Conservation (phyloP, 805 yeast genomes). For the Wickerhamiella azyma region DNA sequence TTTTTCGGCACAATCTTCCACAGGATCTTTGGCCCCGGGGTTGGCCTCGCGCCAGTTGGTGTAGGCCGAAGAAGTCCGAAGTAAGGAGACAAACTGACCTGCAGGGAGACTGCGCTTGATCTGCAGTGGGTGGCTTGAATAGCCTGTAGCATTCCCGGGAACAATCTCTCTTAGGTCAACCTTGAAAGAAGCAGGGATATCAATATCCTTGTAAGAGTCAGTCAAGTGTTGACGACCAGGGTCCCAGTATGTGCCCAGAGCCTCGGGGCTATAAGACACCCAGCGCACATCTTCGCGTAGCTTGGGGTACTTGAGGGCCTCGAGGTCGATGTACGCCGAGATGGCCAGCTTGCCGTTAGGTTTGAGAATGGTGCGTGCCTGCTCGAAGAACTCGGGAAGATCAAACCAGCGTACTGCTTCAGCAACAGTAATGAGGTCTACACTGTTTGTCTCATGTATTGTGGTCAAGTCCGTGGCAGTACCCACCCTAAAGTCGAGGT, state of each 20-base stretch:
- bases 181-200: slow-evolving; percentile 35
- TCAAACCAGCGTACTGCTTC: slow-evolving; percentile 81
- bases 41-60: slow-evolving; percentile 44
- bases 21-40: slow-evolving; percentile 28
- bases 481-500: slow-evolving; percentile 14
- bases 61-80: slow-evolving; percentile 57
- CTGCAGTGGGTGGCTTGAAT: slow-evolving; percentile 16
- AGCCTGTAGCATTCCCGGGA: slow-evolving; percentile 1
- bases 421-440: slow-evolving; percentile 61
- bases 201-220: slow-evolving; percentile 31
- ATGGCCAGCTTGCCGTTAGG: slow-evolving; percentile 56
- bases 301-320: slow-evolving; percentile 34
- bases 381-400: slow-evolving; percentile 38
- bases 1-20: slow-evolving; percentile 20
- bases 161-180: slow-evolving; percentile 19
- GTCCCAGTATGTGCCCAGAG: slow-evolving; percentile 57
- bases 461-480: slow-evolving; percentile 18
- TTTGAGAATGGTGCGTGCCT: slow-evolving; percentile 37
- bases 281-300: slow-evolving; percentile 41
- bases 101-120: slow-evolving; percentile 25
- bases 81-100: slow-evolving; percentile 36
- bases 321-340: slow-evolving; percentile 72
- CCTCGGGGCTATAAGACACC: slow-evolving; percentile 36
- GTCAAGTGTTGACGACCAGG: slow-evolving; percentile 58
- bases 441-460: slow-evolving; percentile 24